phyloP scores from a whole-genome alignment of 306 rosid species.

The Quercus bicolor region DNA sequence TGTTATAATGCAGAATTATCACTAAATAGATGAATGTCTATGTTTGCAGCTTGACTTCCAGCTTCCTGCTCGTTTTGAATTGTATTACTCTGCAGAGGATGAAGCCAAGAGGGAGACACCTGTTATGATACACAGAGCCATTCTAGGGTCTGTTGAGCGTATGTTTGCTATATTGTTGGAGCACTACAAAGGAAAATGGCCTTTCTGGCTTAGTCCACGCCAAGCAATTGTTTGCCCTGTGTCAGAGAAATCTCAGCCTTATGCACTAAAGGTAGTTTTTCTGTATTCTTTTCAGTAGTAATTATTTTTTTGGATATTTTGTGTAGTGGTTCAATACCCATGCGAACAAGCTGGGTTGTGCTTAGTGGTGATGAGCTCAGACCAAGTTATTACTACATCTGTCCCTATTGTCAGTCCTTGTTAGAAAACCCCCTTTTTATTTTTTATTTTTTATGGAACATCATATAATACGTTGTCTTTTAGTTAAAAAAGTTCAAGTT shows the following conservation, averaged over 20 bases:
- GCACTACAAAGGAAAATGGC: conserved; percentile 98
- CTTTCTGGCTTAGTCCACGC: conserved; percentile 98
- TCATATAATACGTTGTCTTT: no score
- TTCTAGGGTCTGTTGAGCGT: conserved; percentile 89
- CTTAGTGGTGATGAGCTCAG: neutral
- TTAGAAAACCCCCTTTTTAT: no score
- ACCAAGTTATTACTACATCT: neutral
- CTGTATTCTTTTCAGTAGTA: conserved; percentile 6
- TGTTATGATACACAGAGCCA: conserved; percentile 94
- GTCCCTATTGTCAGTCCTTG: no score
- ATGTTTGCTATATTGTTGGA: conserved; percentile 93
- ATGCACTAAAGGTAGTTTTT: conserved; percentile 56
- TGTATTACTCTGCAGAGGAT: conserved; percentile 91
- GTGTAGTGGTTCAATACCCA: neutral
- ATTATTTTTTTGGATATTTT: neutral
- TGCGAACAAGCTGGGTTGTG: neutral
- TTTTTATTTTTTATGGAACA: no score
- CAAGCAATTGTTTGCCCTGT: conserved; percentile 93
- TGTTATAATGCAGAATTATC: conserved; percentile 8
- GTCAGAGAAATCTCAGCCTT: conserved; percentile 80
- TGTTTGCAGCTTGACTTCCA: conserved; percentile 91
- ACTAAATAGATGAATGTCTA: conserved; percentile 18
- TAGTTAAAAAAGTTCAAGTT: no score
- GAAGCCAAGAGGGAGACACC: conserved; percentile 89
- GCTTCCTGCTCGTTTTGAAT: conserved; percentile 82